A percentile compares a stretch with the other conserved stretches of the same genome.
Conservation (phyloP, 345 rosid genomes). For the Corchorus olitorius region DNA sequence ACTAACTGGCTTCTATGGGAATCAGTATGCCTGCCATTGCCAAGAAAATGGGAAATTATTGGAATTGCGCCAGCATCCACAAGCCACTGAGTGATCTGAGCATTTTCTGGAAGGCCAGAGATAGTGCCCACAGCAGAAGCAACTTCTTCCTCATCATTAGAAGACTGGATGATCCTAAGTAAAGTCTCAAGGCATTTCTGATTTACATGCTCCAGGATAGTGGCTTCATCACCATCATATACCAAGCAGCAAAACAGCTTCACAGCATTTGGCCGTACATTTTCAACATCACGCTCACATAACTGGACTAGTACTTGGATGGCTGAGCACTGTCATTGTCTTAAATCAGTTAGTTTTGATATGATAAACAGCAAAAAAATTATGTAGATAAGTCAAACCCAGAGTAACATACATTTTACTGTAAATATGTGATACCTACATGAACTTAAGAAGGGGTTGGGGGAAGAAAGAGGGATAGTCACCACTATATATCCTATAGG, state of each 20-base stretch:
- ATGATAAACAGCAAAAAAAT: conserved; percentile 19
- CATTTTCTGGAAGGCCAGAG: conserved; percentile 55
- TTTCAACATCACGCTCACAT: conserved; percentile 41
- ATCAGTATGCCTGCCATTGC: conserved; percentile 33
- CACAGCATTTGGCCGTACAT: conserved; percentile 62
- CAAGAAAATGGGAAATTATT: conserved; percentile 27
- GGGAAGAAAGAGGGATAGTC: background rate
- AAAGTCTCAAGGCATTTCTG: conserved; percentile 46
- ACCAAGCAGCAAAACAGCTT: conserved; percentile 58
- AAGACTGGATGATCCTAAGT: conserved; percentile 47
- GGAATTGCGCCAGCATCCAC: conserved; percentile 47
- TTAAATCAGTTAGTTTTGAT: conserved; percentile 25
- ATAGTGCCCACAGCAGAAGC: conserved; percentile 57
- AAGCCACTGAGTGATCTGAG: conserved; percentile 55
- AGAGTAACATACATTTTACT: background rate
- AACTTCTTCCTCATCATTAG: conserved; percentile 45
- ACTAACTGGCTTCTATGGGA: conserved; percentile 33
- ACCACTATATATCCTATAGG: background rate
- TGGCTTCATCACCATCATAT: conserved; percentile 49
- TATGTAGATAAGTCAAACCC: background rate
- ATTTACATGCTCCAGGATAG: conserved; percentile 48
- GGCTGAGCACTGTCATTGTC: conserved; percentile 47
- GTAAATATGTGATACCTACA: background rate
- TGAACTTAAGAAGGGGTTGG: background rate
- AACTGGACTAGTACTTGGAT: conserved; percentile 55